Percentiles rank a stretch among this genome's conserved stretches.
These are phyloP conservation scores for Leersia perrieri DNA, from an alignment of 176 grass and related monocot genomes.

Conservation along the genomic window DNA sequence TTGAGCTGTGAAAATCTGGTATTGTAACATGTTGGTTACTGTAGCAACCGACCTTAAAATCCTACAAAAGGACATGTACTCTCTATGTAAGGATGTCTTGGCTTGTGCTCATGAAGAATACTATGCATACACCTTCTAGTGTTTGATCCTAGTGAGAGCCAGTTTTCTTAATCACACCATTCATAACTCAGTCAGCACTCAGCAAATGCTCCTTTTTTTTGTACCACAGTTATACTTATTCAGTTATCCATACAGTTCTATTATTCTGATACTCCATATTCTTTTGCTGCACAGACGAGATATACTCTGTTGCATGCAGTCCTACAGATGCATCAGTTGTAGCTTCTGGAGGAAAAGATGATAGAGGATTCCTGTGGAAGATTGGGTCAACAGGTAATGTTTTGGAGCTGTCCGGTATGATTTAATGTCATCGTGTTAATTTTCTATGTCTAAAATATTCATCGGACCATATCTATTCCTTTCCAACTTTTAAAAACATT, in stretches of 20 bases:
- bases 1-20: too few species aligned
- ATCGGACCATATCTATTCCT: neutral
- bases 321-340: conserved; percentile 72
- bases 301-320: conserved; percentile 73
- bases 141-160: too few species aligned
- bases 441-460: neutral
- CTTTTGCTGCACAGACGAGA: conserved; percentile 56
- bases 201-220: neutral
- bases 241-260: neutral
- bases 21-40: too few species aligned
- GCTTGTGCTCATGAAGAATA: too few species aligned
- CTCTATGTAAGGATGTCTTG: too few species aligned
- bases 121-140: too few species aligned
- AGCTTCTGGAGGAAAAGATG: conserved; percentile 82
- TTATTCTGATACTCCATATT: conserved; percentile 16
- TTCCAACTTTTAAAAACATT: neutral
- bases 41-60: too few species aligned
- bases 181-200: neutral
- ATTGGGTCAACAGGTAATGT: conserved; percentile 57
- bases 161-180: neutral
- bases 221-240: conserved; percentile 15
- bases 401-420: conserved; percentile 59
- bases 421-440: neutral
- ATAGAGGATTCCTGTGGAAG: conserved; percentile 89
- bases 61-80: too few species aligned